Evolutionary conservation across 164 flowering plant genomes (phyloP).

Genomic region (Annona squamosa): DNA sequence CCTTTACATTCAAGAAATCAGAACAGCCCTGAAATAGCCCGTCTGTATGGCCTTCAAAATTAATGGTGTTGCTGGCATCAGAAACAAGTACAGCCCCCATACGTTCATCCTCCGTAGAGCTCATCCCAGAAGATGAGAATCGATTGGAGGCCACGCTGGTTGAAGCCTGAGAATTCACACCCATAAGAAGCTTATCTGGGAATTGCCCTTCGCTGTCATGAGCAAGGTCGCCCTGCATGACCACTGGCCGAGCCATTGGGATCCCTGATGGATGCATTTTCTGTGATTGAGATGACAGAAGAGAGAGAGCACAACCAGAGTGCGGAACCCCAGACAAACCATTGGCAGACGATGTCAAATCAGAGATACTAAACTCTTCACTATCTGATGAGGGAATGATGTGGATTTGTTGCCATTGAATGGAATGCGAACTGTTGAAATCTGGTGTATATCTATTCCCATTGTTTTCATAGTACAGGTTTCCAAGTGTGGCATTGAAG

Average conservation of each 20-base stretch:
- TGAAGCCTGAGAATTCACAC: slow-evolving; percentile 24
- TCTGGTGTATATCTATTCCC: slow-evolving; percentile 20
- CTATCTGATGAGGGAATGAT: slow-evolving; percentile 21
- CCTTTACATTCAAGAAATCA: slow-evolving; percentile 20
- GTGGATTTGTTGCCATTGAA: slow-evolving; percentile 21
- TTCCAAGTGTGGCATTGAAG: slow-evolving; percentile 15
- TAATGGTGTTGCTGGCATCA: slow-evolving; percentile 20
- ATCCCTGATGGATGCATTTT: slow-evolving; percentile 32
- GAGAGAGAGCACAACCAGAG: slow-evolving; percentile 76
- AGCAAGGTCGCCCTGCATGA: slow-evolving; percentile 14
- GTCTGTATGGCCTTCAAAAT: slow-evolving; percentile 26
- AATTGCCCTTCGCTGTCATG: slow-evolving; percentile 23
- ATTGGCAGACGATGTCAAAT: slow-evolving; percentile 30
- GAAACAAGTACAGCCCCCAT: slow-evolving; percentile 26
- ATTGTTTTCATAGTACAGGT: slow-evolving; percentile 19
- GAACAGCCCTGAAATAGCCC: slow-evolving; percentile 26
- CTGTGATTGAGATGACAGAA: slow-evolving; percentile 62
- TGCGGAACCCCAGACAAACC: slow-evolving; percentile 35
- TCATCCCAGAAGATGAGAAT: slow-evolving; percentile 27
- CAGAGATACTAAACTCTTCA: slow-evolving; percentile 27
- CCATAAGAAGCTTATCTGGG: slow-evolving; percentile 24
- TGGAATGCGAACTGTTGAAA: slow-evolving; percentile 18
- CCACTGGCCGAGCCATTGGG: slow-evolving; percentile 25
- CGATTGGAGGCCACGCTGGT: slow-evolving; percentile 29
- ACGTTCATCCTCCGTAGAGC: slow-evolving; percentile 27